Base-by-base conservation (phyloP, 1,284 basidiomycete genomes). In the Heimioporus retisporus region DNA sequence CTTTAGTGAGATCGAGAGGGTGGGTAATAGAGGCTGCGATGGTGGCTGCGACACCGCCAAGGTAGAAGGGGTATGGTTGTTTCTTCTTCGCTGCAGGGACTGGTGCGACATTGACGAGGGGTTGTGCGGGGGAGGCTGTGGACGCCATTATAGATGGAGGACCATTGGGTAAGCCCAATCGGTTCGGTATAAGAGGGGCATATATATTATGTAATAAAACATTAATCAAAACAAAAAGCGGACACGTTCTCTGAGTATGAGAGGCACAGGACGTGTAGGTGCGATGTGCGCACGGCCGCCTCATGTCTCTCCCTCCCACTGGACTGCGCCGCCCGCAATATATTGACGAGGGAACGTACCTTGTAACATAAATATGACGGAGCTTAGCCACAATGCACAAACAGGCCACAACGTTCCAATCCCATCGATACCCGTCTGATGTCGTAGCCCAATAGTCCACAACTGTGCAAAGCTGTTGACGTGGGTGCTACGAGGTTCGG, bases 1-100 rank as follows among this genome's bases (percentile, higher is more conserved):
- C 95, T 85, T 95, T 96, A 40, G 94, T 96, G 64, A 96, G 85
- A 82, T 96, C 95, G 58, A 96, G 84, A 15, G 95, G 95, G 78
- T 87, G 76, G 6, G 76, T 80, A 19, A 79, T 60, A 18, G 77
- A 80, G 25, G 76, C 77, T 43, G 77, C 75, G 23, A 79, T 76
- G 61, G 77, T 77, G 3, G 74, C 73, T 40, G 73, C 76, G 13
- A 77, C 10, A 81, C 85, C 85, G 55, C 85, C 85, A 2, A 86
- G 78, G 74, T 83, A 86, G 74, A 86, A 84, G 0, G 85, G 85
- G 71, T 86, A 86, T 40, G 84, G 83, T 63, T 81, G 79, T 71
- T 83, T 85, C 73, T 79, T 80, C 56, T 68, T 73, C 18, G 51
- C 43, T 35, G 60, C n/a, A 2, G 59, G 55, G 50, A 46, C 21